phyloP scores from a whole-genome alignment of 2,329 filamentous ascomycete species.

The Paecilomyces sp. region DNA sequence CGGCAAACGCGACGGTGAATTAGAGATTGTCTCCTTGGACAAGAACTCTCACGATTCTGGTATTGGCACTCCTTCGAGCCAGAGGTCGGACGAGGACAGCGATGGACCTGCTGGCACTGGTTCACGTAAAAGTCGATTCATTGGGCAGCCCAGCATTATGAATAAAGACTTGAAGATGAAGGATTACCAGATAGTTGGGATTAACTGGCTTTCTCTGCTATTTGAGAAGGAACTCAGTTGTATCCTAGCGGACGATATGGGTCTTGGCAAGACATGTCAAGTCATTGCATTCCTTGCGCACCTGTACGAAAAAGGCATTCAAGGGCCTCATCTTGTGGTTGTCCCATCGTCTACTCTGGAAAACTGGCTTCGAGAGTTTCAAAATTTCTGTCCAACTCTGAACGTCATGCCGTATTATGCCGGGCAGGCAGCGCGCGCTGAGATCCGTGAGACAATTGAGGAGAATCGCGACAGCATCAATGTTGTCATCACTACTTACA shows the following conservation, averaged over 20 bases:
- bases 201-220: conserved; percentile 88
- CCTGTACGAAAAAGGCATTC: conserved; percentile 61
- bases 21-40: conserved; percentile 52
- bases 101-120: conserved; percentile 31
- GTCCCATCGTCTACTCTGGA: conserved; percentile 91
- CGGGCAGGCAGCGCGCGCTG: conserved; percentile 57
- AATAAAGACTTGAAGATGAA: conserved; percentile 70
- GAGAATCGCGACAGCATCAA: conserved; percentile 59
- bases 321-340: conserved; percentile 73
- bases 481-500: conserved; percentile 66
- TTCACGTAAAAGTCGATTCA: conserved; percentile 35
- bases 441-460: conserved; percentile 61
- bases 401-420: conserved; percentile 69
- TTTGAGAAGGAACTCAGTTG: conserved; percentile 74
- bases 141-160: conserved; percentile 72
- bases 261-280: conserved; percentile 88
- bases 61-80: conserved; percentile 55
- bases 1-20: conserved; percentile 53
- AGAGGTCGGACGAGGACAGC: conserved; percentile 39
- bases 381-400: conserved; percentile 73
- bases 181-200: conserved; percentile 85
- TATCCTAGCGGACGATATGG: conserved; percentile 97
- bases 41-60: conserved; percentile 55
- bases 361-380: conserved; percentile 91
- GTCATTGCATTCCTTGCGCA: conserved; percentile 88